phyloP scores from a whole-genome alignment of 768 basidiomycete species.

The Amanita exitialis region DNA sequence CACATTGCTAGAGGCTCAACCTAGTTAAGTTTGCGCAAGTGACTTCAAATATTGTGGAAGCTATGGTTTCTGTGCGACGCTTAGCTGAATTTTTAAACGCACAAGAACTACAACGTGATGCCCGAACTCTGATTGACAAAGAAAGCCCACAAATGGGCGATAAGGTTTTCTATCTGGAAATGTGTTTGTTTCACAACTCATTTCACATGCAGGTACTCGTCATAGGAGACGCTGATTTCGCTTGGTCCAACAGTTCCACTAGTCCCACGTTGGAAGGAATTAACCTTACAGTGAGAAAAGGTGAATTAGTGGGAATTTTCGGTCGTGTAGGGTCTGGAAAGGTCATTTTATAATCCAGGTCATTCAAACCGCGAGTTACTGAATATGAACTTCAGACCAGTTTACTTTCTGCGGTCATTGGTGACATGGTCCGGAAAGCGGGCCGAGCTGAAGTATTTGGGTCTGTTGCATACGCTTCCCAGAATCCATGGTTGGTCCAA shows the following conservation, averaged over 20 bases:
- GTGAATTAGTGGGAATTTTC: constrained; percentile 76
- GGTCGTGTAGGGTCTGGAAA: constrained; percentile 92
- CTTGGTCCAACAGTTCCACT: constrained; percentile 52
- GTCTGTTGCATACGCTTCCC: constrained; percentile 72
- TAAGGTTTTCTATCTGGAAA: constrained; percentile 28
- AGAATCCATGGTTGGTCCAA: constrained; percentile 68
- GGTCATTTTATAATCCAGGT: constrained; percentile 24
- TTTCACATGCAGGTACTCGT: constrained; percentile 38
- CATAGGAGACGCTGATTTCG: constrained; percentile 72
- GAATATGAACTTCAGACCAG: constrained; percentile 40
- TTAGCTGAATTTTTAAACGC: constrained; percentile 67
- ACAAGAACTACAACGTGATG: constrained; percentile 74
- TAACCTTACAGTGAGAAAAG: constrained; percentile 65
- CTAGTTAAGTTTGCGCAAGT: constrained; percentile 51
- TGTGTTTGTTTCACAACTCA: neutral
- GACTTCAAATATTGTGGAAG: constrained; percentile 77
- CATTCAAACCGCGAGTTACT: neutral
- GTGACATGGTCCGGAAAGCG: constrained; percentile 73
- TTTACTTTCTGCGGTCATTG: constrained; percentile 70
- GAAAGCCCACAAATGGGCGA: constrained; percentile 43
- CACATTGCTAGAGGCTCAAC: neutral
- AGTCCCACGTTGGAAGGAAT: constrained; percentile 71
- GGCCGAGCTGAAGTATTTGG: constrained; percentile 67
- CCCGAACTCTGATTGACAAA: constrained; percentile 42
- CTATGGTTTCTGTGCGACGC: constrained; percentile 74